Conservation (phyloP, 352 stramenopile species). For the Phytophthora uliginosa region DNA sequence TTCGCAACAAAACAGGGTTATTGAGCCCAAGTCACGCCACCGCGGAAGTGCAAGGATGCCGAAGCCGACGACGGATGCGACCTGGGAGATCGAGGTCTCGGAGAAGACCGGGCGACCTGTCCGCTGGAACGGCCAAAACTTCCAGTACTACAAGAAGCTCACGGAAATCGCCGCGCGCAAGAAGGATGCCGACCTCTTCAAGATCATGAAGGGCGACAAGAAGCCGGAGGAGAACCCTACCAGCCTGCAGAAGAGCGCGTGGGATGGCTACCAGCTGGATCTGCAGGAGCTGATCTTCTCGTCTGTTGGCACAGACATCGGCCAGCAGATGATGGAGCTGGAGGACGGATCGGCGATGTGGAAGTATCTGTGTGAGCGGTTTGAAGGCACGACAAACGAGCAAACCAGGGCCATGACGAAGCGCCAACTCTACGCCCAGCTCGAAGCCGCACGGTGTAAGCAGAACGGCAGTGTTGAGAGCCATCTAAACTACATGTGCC, state of each 20-base stretch:
- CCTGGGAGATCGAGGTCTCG: constrained; percentile 18
- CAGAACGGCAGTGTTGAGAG: constrained; percentile 17
- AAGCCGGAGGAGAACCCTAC: background rate
- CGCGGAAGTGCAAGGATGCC: background rate
- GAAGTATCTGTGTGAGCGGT: constrained; percentile 5
- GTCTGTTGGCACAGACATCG: constrained; percentile 17
- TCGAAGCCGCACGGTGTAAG: constrained; percentile 12
- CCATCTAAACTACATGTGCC: constrained; percentile 22
- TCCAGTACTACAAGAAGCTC: constrained; percentile 14
- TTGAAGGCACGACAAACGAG: constrained; percentile 10
- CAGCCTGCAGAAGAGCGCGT: background rate
- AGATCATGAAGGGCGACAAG: background rate
- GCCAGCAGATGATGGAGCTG: constrained; percentile 16
- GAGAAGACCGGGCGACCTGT: constrained; percentile 14
- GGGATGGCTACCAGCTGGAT: constrained; percentile 7
- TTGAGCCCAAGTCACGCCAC: background rate
- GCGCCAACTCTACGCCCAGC: constrained; percentile 13
- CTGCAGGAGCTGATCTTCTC: background rate
- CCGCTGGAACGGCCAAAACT: constrained; percentile 18
- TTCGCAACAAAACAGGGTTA: background rate
- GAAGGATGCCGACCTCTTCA: too few species aligned
- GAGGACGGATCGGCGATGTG: constrained; percentile 2
- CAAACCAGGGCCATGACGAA: constrained; percentile 5
- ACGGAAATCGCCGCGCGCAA: too few species aligned
- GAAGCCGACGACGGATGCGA: constrained; percentile 9